These are phyloP conservation scores for Serendipita sp. DNA, from an alignment of 768 basidiomycete species.

Conservation along the genomic window DNA sequence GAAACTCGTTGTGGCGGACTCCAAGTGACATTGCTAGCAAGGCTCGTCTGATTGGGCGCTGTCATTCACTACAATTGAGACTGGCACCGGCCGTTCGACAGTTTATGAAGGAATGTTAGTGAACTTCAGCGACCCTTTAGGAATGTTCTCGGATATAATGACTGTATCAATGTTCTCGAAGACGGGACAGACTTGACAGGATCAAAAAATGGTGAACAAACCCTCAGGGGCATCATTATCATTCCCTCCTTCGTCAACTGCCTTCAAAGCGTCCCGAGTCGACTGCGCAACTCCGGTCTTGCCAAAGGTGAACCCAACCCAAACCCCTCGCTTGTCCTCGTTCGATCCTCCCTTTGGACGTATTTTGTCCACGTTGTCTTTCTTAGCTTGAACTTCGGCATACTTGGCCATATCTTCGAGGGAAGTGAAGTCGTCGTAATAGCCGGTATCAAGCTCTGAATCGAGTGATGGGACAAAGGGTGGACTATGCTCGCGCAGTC, in stretches of 20 bases:
- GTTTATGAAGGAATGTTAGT: not conserved
- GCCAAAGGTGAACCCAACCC: slow-evolving; percentile 86
- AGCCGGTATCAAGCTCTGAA: slow-evolving; percentile 86
- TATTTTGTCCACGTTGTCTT: slow-evolving; percentile 80
- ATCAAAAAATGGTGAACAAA: slow-evolving; percentile 12
- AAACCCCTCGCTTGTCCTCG: slow-evolving; percentile 50
- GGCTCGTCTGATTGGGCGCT: too few species aligned
- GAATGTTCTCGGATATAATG: not conserved
- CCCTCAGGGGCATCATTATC: slow-evolving; percentile 1
- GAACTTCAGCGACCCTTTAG: not conserved
- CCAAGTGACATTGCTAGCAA: not conserved
- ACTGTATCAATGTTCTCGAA: not conserved
- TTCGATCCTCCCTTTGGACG: slow-evolving; percentile 62
- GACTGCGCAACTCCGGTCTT: slow-evolving; percentile 56
- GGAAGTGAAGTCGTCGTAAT: slow-evolving; percentile 82
- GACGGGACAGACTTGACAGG: not conserved
- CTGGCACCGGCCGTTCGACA: not conserved
- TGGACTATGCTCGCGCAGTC: slow-evolving; percentile 51
- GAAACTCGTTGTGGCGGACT: not conserved
- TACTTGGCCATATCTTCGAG: slow-evolving; percentile 97
- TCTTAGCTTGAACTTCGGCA: slow-evolving; percentile 95
- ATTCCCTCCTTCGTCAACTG: slow-evolving; percentile 2
- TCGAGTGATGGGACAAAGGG: slow-evolving; percentile 93
- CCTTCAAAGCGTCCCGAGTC: slow-evolving; percentile 2
- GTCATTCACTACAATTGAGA: too few species aligned